phyloP scores from a whole-genome alignment of 768 basidiomycete genomes.

The Panaeolus cyanescens region DNA sequence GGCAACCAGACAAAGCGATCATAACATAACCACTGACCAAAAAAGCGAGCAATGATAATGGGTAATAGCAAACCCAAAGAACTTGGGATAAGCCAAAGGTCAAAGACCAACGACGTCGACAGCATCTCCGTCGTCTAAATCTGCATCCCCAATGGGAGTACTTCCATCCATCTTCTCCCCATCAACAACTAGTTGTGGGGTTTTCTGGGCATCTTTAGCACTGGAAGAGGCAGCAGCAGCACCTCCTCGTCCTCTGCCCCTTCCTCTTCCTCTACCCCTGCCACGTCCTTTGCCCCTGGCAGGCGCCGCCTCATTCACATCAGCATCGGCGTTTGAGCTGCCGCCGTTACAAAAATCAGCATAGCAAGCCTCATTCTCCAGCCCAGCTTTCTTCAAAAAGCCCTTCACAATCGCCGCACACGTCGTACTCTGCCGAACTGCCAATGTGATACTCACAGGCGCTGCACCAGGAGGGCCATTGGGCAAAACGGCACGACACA shows the following conservation, averaged over 20 bases:
- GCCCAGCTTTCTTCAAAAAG: conserved; percentile 68
- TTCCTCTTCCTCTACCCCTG: conserved; percentile 23
- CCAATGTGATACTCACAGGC: conserved; percentile 59
- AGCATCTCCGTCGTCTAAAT: conserved; percentile 79
- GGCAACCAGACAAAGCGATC: background rate
- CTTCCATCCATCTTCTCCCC: conserved; percentile 69
- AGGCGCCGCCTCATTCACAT: conserved; percentile 11
- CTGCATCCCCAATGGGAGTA: conserved; percentile 62
- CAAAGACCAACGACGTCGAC: conserved; percentile 71
- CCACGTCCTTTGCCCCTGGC: conserved; percentile 7
- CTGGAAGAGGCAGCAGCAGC: conserved; percentile 20
- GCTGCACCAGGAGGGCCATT: conserved; percentile 46
- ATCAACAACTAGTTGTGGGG: conserved; percentile 62
- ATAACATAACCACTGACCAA: background rate
- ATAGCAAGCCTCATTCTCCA: conserved; percentile 51
- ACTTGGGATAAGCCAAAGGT: background rate
- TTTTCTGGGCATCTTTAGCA: conserved; percentile 22
- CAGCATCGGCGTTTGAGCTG: conserved; percentile 15
- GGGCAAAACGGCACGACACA: background rate
- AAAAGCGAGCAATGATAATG: background rate
- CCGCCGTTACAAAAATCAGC: conserved; percentile 33
- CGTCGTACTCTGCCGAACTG: conserved; percentile 73
- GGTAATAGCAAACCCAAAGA: background rate
- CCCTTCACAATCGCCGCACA: conserved; percentile 77
- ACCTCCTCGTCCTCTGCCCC: conserved; percentile 27